A percentile compares a stretch with the other conserved stretches of the same genome.
phyloP scores from a whole-genome alignment of 768 basidiomycete genomes.

The Serendipita sp. region DNA sequence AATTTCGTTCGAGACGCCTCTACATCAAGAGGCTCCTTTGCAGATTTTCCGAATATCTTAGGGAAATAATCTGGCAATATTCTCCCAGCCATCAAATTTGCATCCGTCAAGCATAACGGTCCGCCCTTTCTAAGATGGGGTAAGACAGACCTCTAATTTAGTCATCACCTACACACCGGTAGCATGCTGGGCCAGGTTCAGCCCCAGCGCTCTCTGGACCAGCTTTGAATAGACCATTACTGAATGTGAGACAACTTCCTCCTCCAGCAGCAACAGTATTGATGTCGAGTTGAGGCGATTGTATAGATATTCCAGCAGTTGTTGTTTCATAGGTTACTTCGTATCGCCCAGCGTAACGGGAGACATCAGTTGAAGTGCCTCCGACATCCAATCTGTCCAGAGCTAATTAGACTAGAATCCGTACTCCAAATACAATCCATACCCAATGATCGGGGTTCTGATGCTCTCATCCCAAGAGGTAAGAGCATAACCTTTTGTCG shows the following conservation, averaged over 20 bases:
- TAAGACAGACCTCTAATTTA: not conserved
- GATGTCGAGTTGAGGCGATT: conserved; percentile 86
- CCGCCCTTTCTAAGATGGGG: conserved; percentile 56
- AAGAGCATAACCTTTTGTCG: conserved; percentile 45
- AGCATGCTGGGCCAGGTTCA: conserved; percentile 85
- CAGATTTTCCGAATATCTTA: conserved; percentile 83
- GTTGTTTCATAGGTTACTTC: conserved; percentile 93
- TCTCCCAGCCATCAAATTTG: conserved; percentile 78
- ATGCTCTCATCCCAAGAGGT: conserved; percentile 64
- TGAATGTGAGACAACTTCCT: conserved; percentile 75
- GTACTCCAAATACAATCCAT: conserved; percentile 18
- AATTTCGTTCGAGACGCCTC: conserved; percentile 56
- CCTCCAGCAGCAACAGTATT: conserved; percentile 95
- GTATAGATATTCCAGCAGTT: conserved; percentile 84
- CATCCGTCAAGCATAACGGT: conserved; percentile 82
- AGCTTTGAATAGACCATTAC: conserved; percentile 77
- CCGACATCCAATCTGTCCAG: conserved; percentile 69
- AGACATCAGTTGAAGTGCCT: conserved; percentile 91
- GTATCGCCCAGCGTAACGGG: conserved; percentile 78
- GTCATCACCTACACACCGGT: conserved; percentile 36
- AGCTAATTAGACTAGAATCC: not conserved
- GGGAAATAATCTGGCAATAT: conserved; percentile 85
- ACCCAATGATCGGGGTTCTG: conserved; percentile 73
- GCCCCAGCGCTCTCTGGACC: conserved; percentile 91
- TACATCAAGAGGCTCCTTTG: conserved; percentile 68